Evolutionary conservation across 139 green algal species (phyloP).

Genomic region (Nannochloris sp.): DNA sequence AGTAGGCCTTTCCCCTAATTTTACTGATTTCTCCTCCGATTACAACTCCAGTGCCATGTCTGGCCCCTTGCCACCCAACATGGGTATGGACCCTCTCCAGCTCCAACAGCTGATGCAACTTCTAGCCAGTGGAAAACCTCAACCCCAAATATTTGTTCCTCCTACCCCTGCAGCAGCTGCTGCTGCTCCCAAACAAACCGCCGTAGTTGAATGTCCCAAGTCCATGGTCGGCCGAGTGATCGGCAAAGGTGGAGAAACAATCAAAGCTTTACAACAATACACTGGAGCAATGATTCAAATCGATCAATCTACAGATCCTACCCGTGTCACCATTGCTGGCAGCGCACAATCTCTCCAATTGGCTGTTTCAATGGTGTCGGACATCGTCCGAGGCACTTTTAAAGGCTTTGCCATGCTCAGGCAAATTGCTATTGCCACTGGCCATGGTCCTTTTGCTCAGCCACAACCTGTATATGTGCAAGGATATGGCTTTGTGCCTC

Average conservation of each 20-base stretch:
- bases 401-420: conserved; percentile 58
- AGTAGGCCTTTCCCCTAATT: background rate
- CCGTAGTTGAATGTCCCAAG: conserved; percentile 79
- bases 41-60: background rate
- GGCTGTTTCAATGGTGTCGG: conserved; percentile 30
- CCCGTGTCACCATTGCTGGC: conserved; percentile 78
- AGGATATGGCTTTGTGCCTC: conserved; percentile 52
- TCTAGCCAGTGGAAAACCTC: conserved; percentile 14
- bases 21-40: background rate
- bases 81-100: conserved; percentile 10
- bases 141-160: background rate
- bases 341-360: conserved; percentile 37
- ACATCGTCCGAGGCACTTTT: conserved; percentile 53
- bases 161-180: background rate
- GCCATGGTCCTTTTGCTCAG: conserved; percentile 5
- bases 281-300: conserved; percentile 79
- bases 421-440: conserved; percentile 29
- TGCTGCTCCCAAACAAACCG: conserved; percentile 24
- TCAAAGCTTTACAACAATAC: conserved; percentile 85
- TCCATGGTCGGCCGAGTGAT: conserved; percentile 86
- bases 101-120: conserved; percentile 27
- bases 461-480: conserved; percentile 32
- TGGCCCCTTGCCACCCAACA: background rate
- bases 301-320: conserved; percentile 76
- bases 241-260: conserved; percentile 87